Conservation (phyloP, 305 asterid genomes). For the Petunia hybrid region DNA sequence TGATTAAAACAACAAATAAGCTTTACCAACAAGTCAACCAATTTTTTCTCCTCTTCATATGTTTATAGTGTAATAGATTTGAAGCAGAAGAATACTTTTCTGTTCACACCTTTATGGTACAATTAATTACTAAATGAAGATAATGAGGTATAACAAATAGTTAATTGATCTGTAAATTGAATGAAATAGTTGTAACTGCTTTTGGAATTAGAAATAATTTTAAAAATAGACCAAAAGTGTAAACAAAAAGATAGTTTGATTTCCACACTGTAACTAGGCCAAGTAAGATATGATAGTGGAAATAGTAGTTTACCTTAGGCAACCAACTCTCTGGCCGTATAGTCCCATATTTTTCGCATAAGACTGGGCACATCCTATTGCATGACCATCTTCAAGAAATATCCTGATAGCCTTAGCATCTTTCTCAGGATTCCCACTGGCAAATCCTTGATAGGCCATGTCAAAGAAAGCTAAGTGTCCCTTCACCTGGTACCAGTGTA, state of each 20-base stretch:
- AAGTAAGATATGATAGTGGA: background rate
- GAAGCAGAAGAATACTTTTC: background rate
- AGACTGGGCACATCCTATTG: constrained; percentile 96
- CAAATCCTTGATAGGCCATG: constrained; percentile 99
- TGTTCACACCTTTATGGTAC: background rate
- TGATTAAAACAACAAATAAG: background rate
- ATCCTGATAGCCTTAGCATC: constrained; percentile 93
- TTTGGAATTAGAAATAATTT: constrained; percentile 2
- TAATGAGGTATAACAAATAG: background rate
- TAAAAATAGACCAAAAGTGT: background rate
- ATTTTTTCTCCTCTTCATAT: background rate
- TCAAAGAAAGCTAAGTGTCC: constrained; percentile 94
- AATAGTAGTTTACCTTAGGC: constrained; percentile 68
- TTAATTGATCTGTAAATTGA: background rate
- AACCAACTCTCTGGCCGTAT: constrained; percentile 97
- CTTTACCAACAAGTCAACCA: background rate
- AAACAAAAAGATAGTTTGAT: background rate
- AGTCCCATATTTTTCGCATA: constrained; percentile 99
- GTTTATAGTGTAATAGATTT: background rate
- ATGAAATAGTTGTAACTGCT: background rate
- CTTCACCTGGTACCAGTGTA: constrained; percentile 63
- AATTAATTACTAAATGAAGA: background rate
- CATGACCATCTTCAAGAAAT: constrained; percentile 95
- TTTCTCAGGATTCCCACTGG: constrained; percentile 96
- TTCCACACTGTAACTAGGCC: constrained; percentile 5